Conservation (phyloP, 2,329 filamentous ascomycete genomes). For the Xylariaceae sp. region DNA sequence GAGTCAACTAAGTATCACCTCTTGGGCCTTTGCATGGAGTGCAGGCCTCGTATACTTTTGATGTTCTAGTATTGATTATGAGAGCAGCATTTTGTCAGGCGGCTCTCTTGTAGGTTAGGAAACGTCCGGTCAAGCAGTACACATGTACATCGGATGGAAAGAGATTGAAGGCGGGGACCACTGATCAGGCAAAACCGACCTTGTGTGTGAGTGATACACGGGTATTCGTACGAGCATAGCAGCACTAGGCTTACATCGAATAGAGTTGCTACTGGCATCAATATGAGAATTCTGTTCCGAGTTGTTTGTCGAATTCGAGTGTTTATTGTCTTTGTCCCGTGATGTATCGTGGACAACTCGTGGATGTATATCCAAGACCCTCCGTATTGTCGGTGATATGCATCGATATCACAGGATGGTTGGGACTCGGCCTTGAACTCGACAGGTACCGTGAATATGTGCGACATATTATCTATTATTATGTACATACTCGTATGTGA, state of each 20-base stretch:
- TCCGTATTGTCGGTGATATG: neutral
- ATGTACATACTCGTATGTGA: no score
- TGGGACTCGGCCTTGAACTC: no score
- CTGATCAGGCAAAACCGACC: slow-evolving; percentile 4
- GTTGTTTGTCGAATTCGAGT: neutral
- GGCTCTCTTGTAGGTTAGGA: neutral
- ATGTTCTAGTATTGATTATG: slow-evolving; percentile 10
- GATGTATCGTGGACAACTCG: neutral
- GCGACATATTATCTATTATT: no score
- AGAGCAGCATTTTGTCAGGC: neutral
- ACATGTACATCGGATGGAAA: neutral
- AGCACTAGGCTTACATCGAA: slow-evolving; percentile 13
- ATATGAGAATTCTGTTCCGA: slow-evolving; percentile 6
- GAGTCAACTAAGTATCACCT: slow-evolving; percentile 1
- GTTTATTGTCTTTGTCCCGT: neutral
- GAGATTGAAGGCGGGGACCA: neutral
- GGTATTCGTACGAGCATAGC: slow-evolving; percentile 4
- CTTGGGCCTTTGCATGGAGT: slow-evolving; percentile 3
- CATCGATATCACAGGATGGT: no score
- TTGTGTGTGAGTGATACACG: slow-evolving; percentile 10
- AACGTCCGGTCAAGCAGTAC: slow-evolving; percentile 8
- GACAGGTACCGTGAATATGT: no score
- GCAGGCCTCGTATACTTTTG: slow-evolving; percentile 10
- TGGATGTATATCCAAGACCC: neutral
- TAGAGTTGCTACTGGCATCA: slow-evolving; percentile 14